A percentile compares a stretch with the other conserved stretches of the same genome.
Conservation (phyloP, 2,329 filamentous ascomycete genomes). For the Trichophyton verrucosum region DNA sequence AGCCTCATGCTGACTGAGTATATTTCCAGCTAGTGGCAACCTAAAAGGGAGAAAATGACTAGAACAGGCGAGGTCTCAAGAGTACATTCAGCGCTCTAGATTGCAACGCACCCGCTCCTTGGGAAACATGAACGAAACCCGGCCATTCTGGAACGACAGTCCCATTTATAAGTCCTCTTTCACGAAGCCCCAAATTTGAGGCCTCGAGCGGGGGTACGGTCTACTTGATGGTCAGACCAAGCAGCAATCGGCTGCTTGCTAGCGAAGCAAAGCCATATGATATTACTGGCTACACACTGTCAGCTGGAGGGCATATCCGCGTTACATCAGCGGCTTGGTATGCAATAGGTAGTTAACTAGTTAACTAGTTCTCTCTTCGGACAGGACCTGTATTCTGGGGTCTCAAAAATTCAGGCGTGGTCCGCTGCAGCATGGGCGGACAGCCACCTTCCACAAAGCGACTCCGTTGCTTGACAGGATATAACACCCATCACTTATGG, state of each 20-base stretch:
- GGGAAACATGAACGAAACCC: background rate
- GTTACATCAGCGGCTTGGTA: background rate
- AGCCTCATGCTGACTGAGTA: background rate
- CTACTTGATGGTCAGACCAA: background rate
- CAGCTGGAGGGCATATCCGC: background rate
- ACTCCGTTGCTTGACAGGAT: no score
- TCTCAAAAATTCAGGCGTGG: no score
- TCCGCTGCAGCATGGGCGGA: no score
- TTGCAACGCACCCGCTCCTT: background rate
- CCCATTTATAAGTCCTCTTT: background rate
- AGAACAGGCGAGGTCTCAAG: background rate
- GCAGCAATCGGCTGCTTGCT: background rate
- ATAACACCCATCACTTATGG: no score
- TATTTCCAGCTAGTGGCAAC: background rate
- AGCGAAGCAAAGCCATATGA: background rate
- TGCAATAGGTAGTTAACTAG: background rate
- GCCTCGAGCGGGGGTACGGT: background rate
- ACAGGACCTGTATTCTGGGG: no score
- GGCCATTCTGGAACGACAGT: background rate
- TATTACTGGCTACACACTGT: background rate
- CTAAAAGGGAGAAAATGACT: no score
- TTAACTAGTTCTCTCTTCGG: no score
- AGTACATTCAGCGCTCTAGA: background rate
- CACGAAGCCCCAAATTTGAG: background rate
- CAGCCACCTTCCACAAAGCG: no score